phyloP scores from a whole-genome alignment of 2,329 filamentous ascomycete species.

The Fusarium pilosicola region DNA sequence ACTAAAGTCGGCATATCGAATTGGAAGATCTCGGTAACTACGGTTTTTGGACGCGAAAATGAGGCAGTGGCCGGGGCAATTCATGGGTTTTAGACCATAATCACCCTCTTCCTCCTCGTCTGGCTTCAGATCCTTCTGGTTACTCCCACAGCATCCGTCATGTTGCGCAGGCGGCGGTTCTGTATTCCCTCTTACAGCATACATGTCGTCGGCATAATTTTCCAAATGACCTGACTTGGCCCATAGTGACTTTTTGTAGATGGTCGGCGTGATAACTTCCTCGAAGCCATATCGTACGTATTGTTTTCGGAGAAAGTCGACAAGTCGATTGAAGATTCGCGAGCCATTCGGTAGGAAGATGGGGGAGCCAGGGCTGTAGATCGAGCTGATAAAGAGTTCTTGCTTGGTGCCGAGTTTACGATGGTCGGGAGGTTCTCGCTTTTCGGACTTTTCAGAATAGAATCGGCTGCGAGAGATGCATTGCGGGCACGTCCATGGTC shows the following conservation, averaged over 20 bases:
- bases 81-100: conserved; percentile 92
- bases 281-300: conserved; percentile 87
- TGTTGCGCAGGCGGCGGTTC: conserved; percentile 34
- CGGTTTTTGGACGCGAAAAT: conserved; percentile 79
- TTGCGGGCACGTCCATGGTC: conserved; percentile 48
- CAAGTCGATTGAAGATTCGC: conserved; percentile 83
- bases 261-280: conserved; percentile 88
- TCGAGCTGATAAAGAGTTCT: conserved; percentile 80
- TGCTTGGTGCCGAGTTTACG: conserved; percentile 71
- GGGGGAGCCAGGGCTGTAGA: conserved; percentile 85
- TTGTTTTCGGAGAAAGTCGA: conserved; percentile 83
- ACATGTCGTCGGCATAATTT: conserved; percentile 94
- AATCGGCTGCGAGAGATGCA: conserved; percentile 46
- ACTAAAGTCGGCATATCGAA: conserved; percentile 88
- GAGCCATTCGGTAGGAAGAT: conserved; percentile 86
- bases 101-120: conserved; percentile 72
- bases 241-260: conserved; percentile 91
- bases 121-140: conserved; percentile 31
- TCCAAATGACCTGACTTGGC: conserved; percentile 86
- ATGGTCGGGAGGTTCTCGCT: conserved; percentile 62
- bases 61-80: conserved; percentile 88
- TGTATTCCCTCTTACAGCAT: conserved; percentile 72
- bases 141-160: conserved; percentile 48
- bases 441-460: conserved; percentile 46
- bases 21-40: conserved; percentile 82